Base-by-base conservation (phyloP, 192 early-diverging fungal species). In the Backusella liffmaniae region DNA sequence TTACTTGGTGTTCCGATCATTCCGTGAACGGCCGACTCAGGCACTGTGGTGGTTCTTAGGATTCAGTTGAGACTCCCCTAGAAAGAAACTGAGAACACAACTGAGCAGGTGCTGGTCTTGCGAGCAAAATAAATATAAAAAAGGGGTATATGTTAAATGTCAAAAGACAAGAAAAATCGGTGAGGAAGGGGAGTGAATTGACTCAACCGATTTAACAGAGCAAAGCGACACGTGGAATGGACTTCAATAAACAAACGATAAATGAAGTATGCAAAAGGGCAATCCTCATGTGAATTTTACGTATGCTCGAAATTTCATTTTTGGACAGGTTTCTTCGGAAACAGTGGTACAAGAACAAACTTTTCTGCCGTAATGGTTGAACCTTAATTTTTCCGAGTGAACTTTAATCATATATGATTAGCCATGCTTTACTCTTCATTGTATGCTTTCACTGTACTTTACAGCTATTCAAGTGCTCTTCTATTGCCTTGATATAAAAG, bases 21-120 rank as follows among this genome's bases (percentile, higher is more conserved):
- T 74, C 73, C 73, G 73, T 74, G 73, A 74, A 74, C 46, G 51
- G 73, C 73, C 73, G 73, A 67, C 65, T 41, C 23, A 44, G n/a
- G 39, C n/a, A 39, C 67, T 39, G 35, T 21, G 34, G 35, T 23
- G 21, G 34, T 23, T 34, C 21, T 36, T 39, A 37, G n/a, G 35
- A 21, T 41, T 69, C 26, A 39, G 34, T 3, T 68, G 34, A 12
- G 34, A 41, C 67, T 62, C 56, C 56, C 56, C 56, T 62, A 62
- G 56, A 62, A 62, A 41, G 37, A 69, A 39, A 18, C 67, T 12
- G 35, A 69, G n/a, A 12, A 39, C 36, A 23, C 21, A n/a, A 21
- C 21, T 10, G 21, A 37, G 36, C 36, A n/a, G 67, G 67, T 35
- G 37, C 18, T 37, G 9, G 67, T 41, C 34, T 39, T 37, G 34